A percentile compares a stretch with the other conserved stretches of the same genome.
Conservation (phyloP, 2,329 filamentous ascomycete genomes). For the Trichoderma oligosporum region DNA sequence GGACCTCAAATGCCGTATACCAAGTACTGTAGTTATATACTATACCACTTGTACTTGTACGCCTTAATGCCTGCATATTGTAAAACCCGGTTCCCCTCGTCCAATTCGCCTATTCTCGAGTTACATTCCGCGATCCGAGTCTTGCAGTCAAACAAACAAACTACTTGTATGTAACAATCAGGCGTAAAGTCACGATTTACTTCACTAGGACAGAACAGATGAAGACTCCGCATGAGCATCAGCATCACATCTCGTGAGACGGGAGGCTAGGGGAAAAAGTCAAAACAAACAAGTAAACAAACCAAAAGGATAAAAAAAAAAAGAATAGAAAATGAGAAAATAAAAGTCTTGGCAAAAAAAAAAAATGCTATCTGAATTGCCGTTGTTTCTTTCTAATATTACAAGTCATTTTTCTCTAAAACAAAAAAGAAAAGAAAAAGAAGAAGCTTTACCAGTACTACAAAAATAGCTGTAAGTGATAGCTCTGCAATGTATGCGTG, state of each 20-base stretch:
- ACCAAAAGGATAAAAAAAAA: not conserved
- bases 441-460: not conserved
- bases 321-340: not conserved
- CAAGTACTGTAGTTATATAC: too few species aligned
- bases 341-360: not conserved
- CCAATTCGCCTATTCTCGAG: not conserved
- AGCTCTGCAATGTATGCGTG: not conserved
- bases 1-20: too few species aligned
- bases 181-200: not conserved
- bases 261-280: not conserved
- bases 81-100: not conserved
- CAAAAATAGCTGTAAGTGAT: not conserved
- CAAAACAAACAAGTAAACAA: too few species aligned
- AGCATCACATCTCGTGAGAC: not conserved
- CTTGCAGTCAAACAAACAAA: not conserved
- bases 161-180: too few species aligned
- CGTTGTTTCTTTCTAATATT: not conserved
- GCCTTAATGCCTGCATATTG: not conserved
- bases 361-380: too few species aligned
- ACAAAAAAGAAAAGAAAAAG: not conserved
- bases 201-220: not conserved
- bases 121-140: constrained; percentile 9
- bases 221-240: not conserved
- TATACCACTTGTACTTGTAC: too few species aligned
- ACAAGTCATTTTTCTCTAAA: not conserved